Conservation (phyloP, 495 filamentous ascomycete species). For the Penicillium paxilli region DNA sequence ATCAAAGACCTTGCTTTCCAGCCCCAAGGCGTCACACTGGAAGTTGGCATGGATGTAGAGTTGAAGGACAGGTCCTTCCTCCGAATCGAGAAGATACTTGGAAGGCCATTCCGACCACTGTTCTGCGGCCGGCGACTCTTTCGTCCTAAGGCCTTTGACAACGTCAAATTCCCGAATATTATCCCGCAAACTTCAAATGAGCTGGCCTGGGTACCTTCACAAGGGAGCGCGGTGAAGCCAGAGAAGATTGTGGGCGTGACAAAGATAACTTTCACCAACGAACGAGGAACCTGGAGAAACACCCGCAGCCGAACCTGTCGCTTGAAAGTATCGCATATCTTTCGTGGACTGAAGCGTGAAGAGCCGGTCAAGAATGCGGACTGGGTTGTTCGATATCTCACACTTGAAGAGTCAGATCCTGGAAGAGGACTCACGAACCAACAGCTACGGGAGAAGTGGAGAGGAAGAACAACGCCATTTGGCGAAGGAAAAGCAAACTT, state of each 20-base stretch:
- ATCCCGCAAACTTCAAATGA: not conserved
- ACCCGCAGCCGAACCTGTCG: not conserved
- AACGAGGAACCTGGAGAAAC: not conserved
- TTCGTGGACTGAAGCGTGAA: not conserved
- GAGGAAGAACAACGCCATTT: not conserved
- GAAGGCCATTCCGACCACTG: not conserved
- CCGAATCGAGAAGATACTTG: slow-evolving; percentile 6
- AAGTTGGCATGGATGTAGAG: slow-evolving; percentile 13
- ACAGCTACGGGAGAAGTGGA: not conserved
- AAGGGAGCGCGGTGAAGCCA: not conserved
- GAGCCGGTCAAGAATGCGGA: not conserved
- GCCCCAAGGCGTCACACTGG: not conserved
- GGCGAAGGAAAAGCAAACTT: not conserved
- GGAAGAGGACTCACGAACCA: not conserved
- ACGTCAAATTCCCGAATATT: not conserved
- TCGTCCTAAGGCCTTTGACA: not conserved
- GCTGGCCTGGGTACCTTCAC: not conserved
- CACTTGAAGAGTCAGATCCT: not conserved
- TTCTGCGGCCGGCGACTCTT: slow-evolving; percentile 7
- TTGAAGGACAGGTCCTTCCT: slow-evolving; percentile 14
- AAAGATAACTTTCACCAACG: not conserved
- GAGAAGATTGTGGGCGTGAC: not conserved
- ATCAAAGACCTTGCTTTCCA: not conserved
- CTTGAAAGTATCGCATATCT: not conserved
- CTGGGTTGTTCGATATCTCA: not conserved